Evolutionary conservation across 768 basidiomycete genomes (phyloP), one percentile per base, ranked within the genome.

Genomic region (Boletus huronensis): DNA sequence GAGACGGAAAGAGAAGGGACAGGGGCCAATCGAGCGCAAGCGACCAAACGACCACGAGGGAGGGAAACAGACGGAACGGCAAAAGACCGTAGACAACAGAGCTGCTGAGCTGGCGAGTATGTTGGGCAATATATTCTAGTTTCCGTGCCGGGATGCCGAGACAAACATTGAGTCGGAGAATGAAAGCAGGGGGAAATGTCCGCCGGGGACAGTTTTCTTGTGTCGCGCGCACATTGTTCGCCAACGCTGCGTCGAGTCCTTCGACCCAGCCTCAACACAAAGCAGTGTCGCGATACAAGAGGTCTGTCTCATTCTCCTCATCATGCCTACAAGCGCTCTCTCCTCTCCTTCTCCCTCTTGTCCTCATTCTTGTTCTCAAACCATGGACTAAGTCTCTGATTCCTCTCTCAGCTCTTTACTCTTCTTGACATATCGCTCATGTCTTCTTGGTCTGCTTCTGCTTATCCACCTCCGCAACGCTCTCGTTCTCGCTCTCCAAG

Each of bases 401-500:
- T 73, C 75, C 74, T 76, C 73, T 74, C 81, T 81, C 70, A 71
- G 70, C 57, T 72, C 63, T 58, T 61, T 53, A 17, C 56, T 58
- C 59, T 63, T 72, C 66, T 62, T 64, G 65, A 64, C 61, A 62
- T 44, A 64, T 47, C 56, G 76, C 80, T 81, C 75, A 90, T 89
- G 88, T 83, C 88, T 56, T 77, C 80, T 75, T 91, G 87, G 87
- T 79, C 83, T 77, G 75, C 80, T 59, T 63, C 77, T 72, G 79
- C 83, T 69, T 87, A 86, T 74, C 87, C 87, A 70, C 82, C 84
- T 53, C 77, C 83, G 58, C 87, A 86, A 59, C 87, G 84, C 67
- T 92, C 90, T 67, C 88, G 88, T 66, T 93, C 90, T 64, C 87
- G 89, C 55, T 91, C 90, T 58, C 90, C 75, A 48, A 72, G 79